Conservation (phyloP, 2,329 filamentous ascomycete genomes). For the Nannizzia gypsea region DNA sequence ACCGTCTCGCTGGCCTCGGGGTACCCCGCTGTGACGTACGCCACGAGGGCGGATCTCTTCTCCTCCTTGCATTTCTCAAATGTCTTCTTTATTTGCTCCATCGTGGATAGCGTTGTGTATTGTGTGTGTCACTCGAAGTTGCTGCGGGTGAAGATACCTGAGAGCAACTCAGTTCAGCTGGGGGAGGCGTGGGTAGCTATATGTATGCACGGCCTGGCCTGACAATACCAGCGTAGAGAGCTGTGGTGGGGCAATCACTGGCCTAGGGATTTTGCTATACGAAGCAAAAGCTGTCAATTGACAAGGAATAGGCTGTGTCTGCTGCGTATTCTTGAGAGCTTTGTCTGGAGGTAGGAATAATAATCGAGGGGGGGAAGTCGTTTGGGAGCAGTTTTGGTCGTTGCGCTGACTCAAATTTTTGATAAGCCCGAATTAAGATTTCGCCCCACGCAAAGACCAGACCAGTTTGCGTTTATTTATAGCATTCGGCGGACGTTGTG, state of each 20-base stretch:
- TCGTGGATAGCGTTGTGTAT: slow-evolving; percentile 17
- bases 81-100: slow-evolving; percentile 45
- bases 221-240: neutral
- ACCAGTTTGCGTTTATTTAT: neutral
- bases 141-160: neutral
- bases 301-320: neutral
- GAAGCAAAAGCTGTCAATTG: neutral
- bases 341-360: neutral
- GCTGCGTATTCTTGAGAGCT: neutral
- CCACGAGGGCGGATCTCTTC: slow-evolving; percentile 68
- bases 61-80: slow-evolving; percentile 48
- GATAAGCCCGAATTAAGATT: slow-evolving; percentile 1
- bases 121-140: neutral
- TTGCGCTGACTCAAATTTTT: neutral
- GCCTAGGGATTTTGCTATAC: no score
- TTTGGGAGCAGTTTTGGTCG: neutral
- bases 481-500: neutral
- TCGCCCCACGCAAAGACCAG: neutral
- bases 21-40: slow-evolving; percentile 92
- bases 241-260: neutral
- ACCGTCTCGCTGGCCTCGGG: slow-evolving; percentile 72
- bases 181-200: neutral
- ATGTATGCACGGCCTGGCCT: neutral
- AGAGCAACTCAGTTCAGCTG: neutral
- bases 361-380: neutral